A percentile compares a stretch with the other conserved stretches of the same genome.
These are phyloP conservation scores for Claviceps purpurea DNA, from an alignment of 2,329 filamentous ascomycete species.

Conservation along the genomic window DNA sequence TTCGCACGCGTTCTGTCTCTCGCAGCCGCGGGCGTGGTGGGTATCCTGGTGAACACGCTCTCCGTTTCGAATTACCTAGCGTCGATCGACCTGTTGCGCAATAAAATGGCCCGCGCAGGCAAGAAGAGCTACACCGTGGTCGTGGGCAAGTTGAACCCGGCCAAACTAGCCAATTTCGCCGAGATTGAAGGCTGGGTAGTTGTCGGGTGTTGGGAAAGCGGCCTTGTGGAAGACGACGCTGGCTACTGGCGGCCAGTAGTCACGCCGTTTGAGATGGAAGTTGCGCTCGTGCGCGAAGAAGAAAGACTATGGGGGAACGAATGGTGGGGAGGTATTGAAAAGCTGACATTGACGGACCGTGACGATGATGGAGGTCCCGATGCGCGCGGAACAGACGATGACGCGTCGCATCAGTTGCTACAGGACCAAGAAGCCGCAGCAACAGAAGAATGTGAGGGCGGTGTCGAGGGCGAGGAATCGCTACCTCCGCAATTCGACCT, in stretches of 20 bases:
- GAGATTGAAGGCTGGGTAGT: slow-evolving; percentile 96
- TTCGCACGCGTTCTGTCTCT: slow-evolving; percentile 79
- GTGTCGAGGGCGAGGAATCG: slow-evolving; percentile 52
- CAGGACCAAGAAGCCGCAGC: neutral
- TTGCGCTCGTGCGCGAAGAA: slow-evolving; percentile 63
- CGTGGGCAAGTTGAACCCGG: slow-evolving; percentile 89
- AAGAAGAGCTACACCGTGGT: slow-evolving; percentile 97
- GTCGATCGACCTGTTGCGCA: slow-evolving; percentile 61
- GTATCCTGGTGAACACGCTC: slow-evolving; percentile 91
- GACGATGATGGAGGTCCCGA: neutral
- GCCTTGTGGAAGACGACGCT: slow-evolving; percentile 67
- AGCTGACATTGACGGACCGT: slow-evolving; percentile 32
- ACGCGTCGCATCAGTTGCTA: neutral
- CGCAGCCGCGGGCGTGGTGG: slow-evolving; percentile 70
- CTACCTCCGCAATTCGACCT: slow-evolving; percentile 86
- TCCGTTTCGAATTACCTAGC: slow-evolving; percentile 81
- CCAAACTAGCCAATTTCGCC: slow-evolving; percentile 91
- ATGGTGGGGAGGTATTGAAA: slow-evolving; percentile 81
- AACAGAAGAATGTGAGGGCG: slow-evolving; percentile 15
- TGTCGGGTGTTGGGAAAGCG: slow-evolving; percentile 96
- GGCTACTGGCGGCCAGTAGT: slow-evolving; percentile 82
- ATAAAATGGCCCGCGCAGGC: slow-evolving; percentile 60
- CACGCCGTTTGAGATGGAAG: slow-evolving; percentile 83
- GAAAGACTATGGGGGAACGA: slow-evolving; percentile 73
- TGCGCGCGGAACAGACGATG: neutral